phyloP scores from a whole-genome alignment of 2,329 filamentous ascomycete genomes.

The Fusarium nematophilum region DNA sequence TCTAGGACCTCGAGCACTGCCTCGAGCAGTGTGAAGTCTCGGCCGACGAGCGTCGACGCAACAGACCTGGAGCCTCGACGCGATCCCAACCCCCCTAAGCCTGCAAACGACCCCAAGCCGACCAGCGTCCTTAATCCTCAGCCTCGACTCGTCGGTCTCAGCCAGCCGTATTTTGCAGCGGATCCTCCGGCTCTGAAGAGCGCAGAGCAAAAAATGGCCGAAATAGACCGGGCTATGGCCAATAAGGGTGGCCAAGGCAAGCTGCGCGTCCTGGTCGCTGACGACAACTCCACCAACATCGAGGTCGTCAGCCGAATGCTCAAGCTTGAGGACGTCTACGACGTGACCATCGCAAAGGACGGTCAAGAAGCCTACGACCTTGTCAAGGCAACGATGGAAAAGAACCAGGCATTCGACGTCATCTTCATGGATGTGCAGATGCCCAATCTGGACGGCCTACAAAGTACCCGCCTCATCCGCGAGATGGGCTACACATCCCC shows the following conservation, averaged over 20 bases:
- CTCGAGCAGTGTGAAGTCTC: constrained; percentile 64
- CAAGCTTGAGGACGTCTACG: constrained; percentile 83
- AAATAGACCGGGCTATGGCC: constrained; percentile 73
- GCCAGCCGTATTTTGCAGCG: constrained; percentile 81
- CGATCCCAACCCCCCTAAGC: constrained; percentile 41
- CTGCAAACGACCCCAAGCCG: constrained; percentile 46
- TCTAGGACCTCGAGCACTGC: constrained; percentile 64
- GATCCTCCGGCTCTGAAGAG: constrained; percentile 49
- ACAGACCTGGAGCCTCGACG: constrained; percentile 53
- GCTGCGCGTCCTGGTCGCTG: constrained; percentile 86
- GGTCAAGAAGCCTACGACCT: constrained; percentile 89
- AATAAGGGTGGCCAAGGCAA: constrained; percentile 70
- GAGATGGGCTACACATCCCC: constrained; percentile 88
- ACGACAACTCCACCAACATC: constrained; percentile 71
- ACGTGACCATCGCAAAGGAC: constrained; percentile 88
- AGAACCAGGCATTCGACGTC: constrained; percentile 79
- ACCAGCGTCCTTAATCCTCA: constrained; percentile 68
- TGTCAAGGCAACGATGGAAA: constrained; percentile 84
- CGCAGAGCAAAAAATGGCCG: constrained; percentile 71
- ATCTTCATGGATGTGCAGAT: constrained; percentile 98
- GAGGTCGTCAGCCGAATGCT: constrained; percentile 71
- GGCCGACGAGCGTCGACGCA: constrained; percentile 60
- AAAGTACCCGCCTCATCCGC: constrained; percentile 86
- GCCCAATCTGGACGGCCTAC: constrained; percentile 90
- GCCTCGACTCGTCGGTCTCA: constrained; percentile 83